phyloP scores from a whole-genome alignment of 2,329 filamentous ascomycete species.

The Cordyceps sp. region DNA sequence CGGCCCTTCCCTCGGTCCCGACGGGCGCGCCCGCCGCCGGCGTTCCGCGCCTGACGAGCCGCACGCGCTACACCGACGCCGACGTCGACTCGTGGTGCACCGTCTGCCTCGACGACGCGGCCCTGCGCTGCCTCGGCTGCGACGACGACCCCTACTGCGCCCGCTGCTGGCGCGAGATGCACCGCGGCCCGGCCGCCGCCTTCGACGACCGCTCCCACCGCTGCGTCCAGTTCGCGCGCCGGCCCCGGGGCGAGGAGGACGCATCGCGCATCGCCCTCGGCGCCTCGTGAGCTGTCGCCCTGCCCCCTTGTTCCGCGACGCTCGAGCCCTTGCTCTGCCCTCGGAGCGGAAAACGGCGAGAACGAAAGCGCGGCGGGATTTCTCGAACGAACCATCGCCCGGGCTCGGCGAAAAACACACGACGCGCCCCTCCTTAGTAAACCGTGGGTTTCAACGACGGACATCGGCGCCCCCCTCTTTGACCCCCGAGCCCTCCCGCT shows the following conservation, averaged over 20 bases:
- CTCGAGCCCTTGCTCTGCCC: too few relatives aligned
- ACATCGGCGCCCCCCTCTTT: too few relatives aligned
- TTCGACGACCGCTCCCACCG: conserved; percentile 55
- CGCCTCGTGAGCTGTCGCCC: conserved; percentile 10
- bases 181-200: conserved; percentile 50
- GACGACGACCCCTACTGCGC: conserved; percentile 57
- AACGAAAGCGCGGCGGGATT: too few relatives aligned
- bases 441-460: too few relatives aligned
- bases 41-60: conserved; percentile 21
- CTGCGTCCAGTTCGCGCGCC: conserved; percentile 40
- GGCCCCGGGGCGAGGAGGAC: conserved; percentile 13
- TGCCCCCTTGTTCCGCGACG: too few relatives aligned
- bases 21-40: conserved; percentile 32
- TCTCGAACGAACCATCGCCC: too few relatives aligned
- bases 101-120: conserved; percentile 67
- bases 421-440: too few relatives aligned
- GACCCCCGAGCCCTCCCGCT: too few relatives aligned
- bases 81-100: conserved; percentile 66
- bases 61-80: conserved; percentile 42
- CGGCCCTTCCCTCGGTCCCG: conserved; percentile 21
- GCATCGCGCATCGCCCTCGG: conserved; percentile 23
- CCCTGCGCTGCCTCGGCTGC: conserved; percentile 56
- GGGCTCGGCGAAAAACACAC: too few relatives aligned
- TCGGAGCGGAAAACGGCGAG: background rate
- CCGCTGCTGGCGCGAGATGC: conserved; percentile 69